Percentiles rank a stretch among this genome's conserved stretches.
phyloP scores from a whole-genome alignment of 352 stramenopile species.

The Pythium vanterpoolii region DNA sequence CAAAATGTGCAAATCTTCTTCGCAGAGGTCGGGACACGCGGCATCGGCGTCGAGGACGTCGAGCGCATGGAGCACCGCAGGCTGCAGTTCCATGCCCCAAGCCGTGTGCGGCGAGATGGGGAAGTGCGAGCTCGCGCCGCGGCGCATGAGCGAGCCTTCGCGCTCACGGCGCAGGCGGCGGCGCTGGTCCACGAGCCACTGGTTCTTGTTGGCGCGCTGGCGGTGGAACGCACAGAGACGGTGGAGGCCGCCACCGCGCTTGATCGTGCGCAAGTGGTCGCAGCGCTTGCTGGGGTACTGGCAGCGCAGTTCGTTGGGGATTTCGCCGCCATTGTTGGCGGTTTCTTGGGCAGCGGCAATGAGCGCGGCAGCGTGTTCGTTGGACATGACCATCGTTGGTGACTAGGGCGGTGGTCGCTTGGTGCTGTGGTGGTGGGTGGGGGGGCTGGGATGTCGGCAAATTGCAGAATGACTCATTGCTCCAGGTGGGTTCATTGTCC shows the following conservation, averaged over 20 bases:
- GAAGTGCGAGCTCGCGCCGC: not conserved
- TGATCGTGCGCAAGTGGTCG: constrained; percentile 13
- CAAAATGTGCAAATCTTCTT: constrained; percentile 18
- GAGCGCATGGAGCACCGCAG: constrained; percentile 5
- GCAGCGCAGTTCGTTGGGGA: constrained; percentile 1
- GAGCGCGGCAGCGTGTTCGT: constrained; percentile 8
- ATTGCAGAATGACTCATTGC: constrained; percentile 15
- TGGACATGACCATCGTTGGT: constrained; percentile 5
- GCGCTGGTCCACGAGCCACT: constrained; percentile 24
- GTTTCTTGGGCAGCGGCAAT: constrained; percentile 10
- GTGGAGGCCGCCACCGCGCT: constrained; percentile 11
- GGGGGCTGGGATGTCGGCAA: constrained; percentile 2
- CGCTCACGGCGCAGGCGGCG: constrained; percentile 20
- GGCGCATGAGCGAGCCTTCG: constrained; percentile 3
- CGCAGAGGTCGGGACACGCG: constrained; percentile 3
- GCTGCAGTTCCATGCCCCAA: not conserved
- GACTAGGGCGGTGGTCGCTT: not conserved
- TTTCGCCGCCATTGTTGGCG: constrained; percentile 1
- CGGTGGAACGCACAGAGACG: constrained; percentile 14
- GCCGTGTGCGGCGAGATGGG: not conserved
- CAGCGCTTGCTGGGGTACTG: constrained; percentile 19
- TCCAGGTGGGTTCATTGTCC: constrained; percentile 8
- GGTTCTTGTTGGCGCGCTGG: constrained; percentile 25
- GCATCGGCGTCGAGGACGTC: constrained; percentile 5
- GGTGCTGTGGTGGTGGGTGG: not conserved